Evolutionary conservation across 768 basidiomycete species (phyloP), one percentile per base, ranked within the genome.

Genomic region (Flagelloscypha sp.): DNA sequence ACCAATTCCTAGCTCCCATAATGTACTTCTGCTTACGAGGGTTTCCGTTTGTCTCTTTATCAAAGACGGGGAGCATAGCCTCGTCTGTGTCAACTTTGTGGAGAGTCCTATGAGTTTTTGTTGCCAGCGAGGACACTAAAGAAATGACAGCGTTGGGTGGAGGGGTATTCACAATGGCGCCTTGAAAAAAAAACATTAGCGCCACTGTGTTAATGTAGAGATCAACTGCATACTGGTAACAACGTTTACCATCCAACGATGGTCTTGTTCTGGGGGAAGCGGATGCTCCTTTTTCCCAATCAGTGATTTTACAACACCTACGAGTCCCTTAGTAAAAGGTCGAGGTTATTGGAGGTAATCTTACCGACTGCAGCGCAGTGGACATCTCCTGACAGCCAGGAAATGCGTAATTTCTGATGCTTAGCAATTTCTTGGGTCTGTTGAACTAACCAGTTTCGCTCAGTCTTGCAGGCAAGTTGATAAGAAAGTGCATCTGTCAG

Each of bases 111-210:
- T 99, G 94, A 5, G 68, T 73, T 56, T 92, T 90, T 3, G 68
- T 72, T 1, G 84, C 81, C 27, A 94, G 70, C 8, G 76, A 66
- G n/a, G 75, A 75, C 9, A 95, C 88, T 74, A 95, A 70, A 2
- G 68, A 58, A 27, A 93, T 72, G 10, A 93, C 89, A 3, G 65
- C 71, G 35, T 62, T 58, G 1, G 88, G 87, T 10, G 94, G 92
- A 5, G 71, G 71, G 0, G 94, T 95, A 52, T 95, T 94, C 31
- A 99, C 94, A 44, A 99, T 98, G 10, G 94, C 94, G 48, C 78
- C 77, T 79, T 34, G 27, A 43, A 25, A 15, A 45, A 23, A 13
- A n/a, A 16, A 19, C 16, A 40, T 42, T 21, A 36, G 22, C 23
- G 37, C 24, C n/a, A 20, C 15, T 4, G 8, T 24, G 29, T 21